These are phyloP conservation scores for Penicillium subrubescens DNA, from an alignment of 495 filamentous ascomycete species.

Conservation along the genomic window DNA sequence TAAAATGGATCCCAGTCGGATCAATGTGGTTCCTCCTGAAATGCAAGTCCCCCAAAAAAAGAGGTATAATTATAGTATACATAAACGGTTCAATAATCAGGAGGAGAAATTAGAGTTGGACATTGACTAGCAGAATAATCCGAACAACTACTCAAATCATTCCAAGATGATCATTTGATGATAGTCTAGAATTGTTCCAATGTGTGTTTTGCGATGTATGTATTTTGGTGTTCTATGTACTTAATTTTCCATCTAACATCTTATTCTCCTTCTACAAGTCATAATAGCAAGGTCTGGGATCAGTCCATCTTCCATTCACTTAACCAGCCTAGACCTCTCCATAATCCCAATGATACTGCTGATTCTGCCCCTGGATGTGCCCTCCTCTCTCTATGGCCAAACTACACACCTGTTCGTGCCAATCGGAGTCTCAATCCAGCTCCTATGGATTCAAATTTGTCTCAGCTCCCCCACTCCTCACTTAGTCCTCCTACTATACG, in stretches of 20 bases:
- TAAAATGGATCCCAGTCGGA: neutral
- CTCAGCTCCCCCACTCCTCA: slow-evolving; percentile 1
- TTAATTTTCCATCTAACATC: too few species aligned
- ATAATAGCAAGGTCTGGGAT: too few species aligned
- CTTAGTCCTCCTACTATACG: neutral
- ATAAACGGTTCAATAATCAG: neutral
- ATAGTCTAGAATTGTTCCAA: too few species aligned
- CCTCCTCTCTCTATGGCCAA: neutral
- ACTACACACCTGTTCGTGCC: neutral
- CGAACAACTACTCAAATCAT: neutral
- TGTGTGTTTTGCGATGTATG: too few species aligned
- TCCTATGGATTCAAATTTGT: neutral
- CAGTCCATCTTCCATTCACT: neutral
- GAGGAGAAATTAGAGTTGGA: neutral
- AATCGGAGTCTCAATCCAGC: neutral
- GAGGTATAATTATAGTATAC: neutral
- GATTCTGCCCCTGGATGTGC: neutral
- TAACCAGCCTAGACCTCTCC: neutral
- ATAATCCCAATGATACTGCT: neutral
- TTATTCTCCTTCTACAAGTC: too few species aligned
- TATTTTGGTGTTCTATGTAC: too few species aligned
- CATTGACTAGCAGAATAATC: neutral
- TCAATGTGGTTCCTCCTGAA: neutral
- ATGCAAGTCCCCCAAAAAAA: neutral
- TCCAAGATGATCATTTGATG: neutral